Percentiles rank a stretch among this genome's conserved stretches.
These are phyloP conservation scores for Aspergillus mulundensis DNA, from an alignment of 495 filamentous ascomycete genomes.

Conservation along the genomic window DNA sequence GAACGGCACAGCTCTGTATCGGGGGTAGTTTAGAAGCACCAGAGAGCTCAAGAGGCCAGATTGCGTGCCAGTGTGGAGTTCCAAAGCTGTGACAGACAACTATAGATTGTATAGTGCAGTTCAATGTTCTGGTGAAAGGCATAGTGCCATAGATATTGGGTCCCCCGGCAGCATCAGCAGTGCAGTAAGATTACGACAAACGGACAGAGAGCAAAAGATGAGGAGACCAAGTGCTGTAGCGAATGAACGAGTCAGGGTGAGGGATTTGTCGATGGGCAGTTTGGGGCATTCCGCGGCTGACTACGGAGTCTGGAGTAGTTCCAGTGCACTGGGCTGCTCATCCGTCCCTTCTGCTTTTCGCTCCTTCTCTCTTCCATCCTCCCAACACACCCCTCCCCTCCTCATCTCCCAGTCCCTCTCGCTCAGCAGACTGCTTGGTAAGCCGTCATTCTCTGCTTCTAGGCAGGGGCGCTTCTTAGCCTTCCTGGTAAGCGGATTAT, in stretches of 20 bases:
- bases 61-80: not conserved
- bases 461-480: not conserved
- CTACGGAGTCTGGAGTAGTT: not conserved
- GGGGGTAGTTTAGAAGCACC: not conserved
- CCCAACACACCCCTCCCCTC: not conserved
- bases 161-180: not conserved
- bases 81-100: not conserved
- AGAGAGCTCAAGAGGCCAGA: not conserved
- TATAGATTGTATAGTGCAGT: not conserved
- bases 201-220: not conserved
- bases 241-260: not conserved
- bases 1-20: not conserved
- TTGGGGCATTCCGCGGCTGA: slow-evolving; percentile 16
- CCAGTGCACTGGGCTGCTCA: not conserved
- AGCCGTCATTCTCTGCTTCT: not conserved
- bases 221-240: not conserved
- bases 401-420: not conserved
- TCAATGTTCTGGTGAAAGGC: not conserved
- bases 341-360: slow-evolving; percentile 1
- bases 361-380: slow-evolving; percentile 4
- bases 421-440: not conserved
- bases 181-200: not conserved
- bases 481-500: slow-evolving; percentile 19
- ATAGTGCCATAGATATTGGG: not conserved
- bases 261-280: slow-evolving; percentile 1